Evolutionary conservation across 2,329 filamentous ascomycete species (phyloP).

Genomic region (Xylariales sp.): DNA sequence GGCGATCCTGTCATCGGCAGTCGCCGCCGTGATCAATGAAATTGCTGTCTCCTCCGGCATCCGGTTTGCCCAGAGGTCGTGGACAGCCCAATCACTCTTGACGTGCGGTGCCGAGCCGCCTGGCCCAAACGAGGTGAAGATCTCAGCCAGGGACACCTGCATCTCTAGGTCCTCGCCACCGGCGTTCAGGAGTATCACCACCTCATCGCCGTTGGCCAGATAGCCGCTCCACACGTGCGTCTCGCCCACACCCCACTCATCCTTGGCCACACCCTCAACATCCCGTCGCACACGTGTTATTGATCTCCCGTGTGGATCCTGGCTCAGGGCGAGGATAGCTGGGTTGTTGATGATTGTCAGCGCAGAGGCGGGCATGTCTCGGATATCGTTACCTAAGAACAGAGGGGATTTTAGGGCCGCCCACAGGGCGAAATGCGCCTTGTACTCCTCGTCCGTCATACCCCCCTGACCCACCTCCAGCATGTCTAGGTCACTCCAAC

Average conservation of each 20-base stretch:
- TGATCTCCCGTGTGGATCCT: conserved; percentile 31
- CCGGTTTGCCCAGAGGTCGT: conserved; percentile 52
- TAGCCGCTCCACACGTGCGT: conserved; percentile 45
- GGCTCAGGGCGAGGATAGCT: conserved; percentile 38
- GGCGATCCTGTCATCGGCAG: conserved; percentile 23
- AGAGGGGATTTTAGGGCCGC: conserved; percentile 13
- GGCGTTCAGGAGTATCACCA: conserved; percentile 46
- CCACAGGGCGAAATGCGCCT: conserved; percentile 17
- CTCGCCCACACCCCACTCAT: conserved; percentile 37
- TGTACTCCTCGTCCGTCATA: conserved; percentile 14
- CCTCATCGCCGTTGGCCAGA: conserved; percentile 31
- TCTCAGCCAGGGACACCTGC: conserved; percentile 46
- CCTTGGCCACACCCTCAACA: conserved; percentile 10
- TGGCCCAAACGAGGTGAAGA: conserved; percentile 44
- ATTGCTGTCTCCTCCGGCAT: conserved; percentile 41
- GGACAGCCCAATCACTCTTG: conserved; percentile 43
- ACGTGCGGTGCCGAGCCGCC: conserved; percentile 35
- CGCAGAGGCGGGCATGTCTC: conserved; percentile 22
- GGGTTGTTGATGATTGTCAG: conserved; percentile 34
- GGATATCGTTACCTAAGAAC: conserved; percentile 16
- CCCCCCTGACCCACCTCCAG: conserved; percentile 15
- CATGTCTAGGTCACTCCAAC: conserved; percentile 18
- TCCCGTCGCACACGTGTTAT: conserved; percentile 38
- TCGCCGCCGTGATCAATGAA: conserved; percentile 36
- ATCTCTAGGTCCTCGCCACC: conserved; percentile 35